Base-by-base conservation (phyloP, 805 yeast species). In the Saturnispora saitoi region DNA sequence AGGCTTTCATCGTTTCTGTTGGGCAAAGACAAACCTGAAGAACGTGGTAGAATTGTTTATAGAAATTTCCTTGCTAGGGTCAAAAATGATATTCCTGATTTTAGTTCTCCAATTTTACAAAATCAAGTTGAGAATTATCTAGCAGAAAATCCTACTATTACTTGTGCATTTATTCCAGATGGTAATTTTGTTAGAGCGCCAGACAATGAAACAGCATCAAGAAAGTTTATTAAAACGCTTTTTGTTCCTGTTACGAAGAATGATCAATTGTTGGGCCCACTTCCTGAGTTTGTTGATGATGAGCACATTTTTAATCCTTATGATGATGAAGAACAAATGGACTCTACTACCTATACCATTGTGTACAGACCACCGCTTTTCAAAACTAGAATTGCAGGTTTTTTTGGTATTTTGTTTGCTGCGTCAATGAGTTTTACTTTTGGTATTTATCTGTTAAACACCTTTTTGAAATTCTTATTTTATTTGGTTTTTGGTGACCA, bases 131-230 rank as follows among this genome's bases (percentile, higher is more conserved):
- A 51, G 2, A 61, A 59, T 10, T 63, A 70, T 3, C 81, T 81
- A 56, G 58, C 62, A 10, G 66, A 66, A 3, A 64, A 76, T 48
- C 66, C 72, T 0, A 54, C 59, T 1, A 63, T 71, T 0, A 67
- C 67, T 32, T 80, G 84, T 0, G 80, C 77, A 43, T 84, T 84
- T 59, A 79, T 86, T 7, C 90, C 90, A 0, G 83, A 86, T 62
- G 99, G 99, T 3, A 69, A 71, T 42, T 83, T 77, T 58, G 78
- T 90, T 31, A 77, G 98, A 49, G 99, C 89, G 1, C 99, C 99
- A 0, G 83, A 79, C 50, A 77, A 77, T 54, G 97, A 90, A 60
- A 81, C 81, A 14, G 80, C 83, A 19, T 78, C 91, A 0, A 69
- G 88, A 49, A 75, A 74, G 43, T 80, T 72, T 54, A 76, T 81